Percentiles rank a stretch among this genome's conserved stretches.
Conservation (phyloP, 2,329 filamentous ascomycete species). For the Cercospora beticola region DNA sequence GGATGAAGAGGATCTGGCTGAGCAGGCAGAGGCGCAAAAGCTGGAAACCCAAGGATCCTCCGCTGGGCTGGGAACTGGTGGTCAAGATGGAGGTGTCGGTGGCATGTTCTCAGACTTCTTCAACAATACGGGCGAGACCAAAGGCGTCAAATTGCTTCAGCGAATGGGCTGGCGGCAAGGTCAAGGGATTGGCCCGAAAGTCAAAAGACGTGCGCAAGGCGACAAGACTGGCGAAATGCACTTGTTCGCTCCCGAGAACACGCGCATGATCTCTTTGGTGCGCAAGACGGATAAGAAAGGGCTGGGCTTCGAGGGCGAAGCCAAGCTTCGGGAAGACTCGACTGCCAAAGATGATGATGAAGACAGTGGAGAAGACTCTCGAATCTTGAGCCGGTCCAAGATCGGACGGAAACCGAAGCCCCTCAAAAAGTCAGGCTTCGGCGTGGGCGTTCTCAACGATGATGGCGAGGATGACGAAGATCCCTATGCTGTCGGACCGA, state of each 20-base stretch:
- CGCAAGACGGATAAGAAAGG: slow-evolving; percentile 70
- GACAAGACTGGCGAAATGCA: slow-evolving; percentile 59
- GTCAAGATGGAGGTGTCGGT: slow-evolving; percentile 50
- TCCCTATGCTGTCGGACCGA: slow-evolving; percentile 86
- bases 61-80: slow-evolving; percentile 70
- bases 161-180: slow-evolving; percentile 96
- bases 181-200: slow-evolving; percentile 86
- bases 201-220: slow-evolving; percentile 71
- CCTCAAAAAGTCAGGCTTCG: slow-evolving; percentile 71
- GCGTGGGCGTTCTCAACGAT: slow-evolving; percentile 86
- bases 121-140: slow-evolving; percentile 71
- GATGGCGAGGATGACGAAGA: slow-evolving; percentile 94
- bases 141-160: slow-evolving; percentile 80
- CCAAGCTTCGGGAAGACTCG: slow-evolving; percentile 47
- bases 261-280: slow-evolving; percentile 64
- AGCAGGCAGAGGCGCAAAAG: slow-evolving; percentile 74
- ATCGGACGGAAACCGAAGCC: slow-evolving; percentile 40
- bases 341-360: slow-evolving; percentile 37
- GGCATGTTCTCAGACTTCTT: slow-evolving; percentile 71
- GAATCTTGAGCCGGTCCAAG: slow-evolving; percentile 35
- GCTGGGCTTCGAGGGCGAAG: slow-evolving; percentile 64
- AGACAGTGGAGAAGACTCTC: slow-evolving; percentile 33
- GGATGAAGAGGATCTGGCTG: slow-evolving; percentile 93
- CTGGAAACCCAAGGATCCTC: slow-evolving; percentile 74
- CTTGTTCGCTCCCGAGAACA: slow-evolving; percentile 83